Percentiles rank a stretch among this genome's conserved stretches.
phyloP scores from a whole-genome alignment of 2,329 filamentous ascomycete genomes.

The Fusarium buxicola region DNA sequence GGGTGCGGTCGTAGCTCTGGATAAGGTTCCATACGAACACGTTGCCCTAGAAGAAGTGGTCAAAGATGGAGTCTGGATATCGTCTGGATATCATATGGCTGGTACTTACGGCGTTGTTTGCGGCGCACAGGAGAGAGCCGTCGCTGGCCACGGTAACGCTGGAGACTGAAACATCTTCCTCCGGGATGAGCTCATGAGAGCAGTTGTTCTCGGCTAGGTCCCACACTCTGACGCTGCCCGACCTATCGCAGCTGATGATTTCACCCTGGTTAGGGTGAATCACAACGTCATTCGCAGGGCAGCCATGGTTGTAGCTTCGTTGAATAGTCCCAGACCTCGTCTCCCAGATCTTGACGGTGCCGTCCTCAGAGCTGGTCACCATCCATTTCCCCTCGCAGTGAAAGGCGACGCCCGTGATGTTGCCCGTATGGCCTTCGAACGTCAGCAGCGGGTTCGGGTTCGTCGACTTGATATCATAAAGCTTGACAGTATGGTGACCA shows the following conservation, averaged over 20 bases:
- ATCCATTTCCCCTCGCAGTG: slow-evolving; percentile 99
- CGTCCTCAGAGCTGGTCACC: slow-evolving; percentile 97
- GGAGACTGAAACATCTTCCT: slow-evolving; percentile 92
- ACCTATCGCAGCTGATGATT: slow-evolving; percentile 94
- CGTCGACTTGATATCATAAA: slow-evolving; percentile 99
- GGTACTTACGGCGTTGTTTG: slow-evolving; percentile 83
- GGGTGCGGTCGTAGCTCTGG: slow-evolving; percentile 83
- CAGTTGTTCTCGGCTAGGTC: slow-evolving; percentile 97
- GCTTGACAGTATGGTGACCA: slow-evolving; percentile 86
- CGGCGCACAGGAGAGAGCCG: slow-evolving; percentile 90
- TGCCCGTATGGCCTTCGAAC: slow-evolving; percentile 95
- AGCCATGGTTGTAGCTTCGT: slow-evolving; percentile 90
- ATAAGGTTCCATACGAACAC: slow-evolving; percentile 98
- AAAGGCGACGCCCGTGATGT: slow-evolving; percentile 96
- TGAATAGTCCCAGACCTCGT: slow-evolving; percentile 87
- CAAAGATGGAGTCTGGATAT: background rate
- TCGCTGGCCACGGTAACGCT: slow-evolving; percentile 97
- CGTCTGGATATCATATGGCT: background rate
- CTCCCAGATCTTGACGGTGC: slow-evolving; percentile 98
- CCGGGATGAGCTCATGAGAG: slow-evolving; percentile 94
- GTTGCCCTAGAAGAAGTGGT: slow-evolving; percentile 75
- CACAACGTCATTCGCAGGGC: slow-evolving; percentile 96
- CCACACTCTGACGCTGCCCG: slow-evolving; percentile 94
- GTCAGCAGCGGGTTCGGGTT: slow-evolving; percentile 93
- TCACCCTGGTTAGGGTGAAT: slow-evolving; percentile 99